Base-by-base conservation (phyloP, 2,329 filamentous ascomycete species). In the Arthrobotrys musiformis region DNA sequence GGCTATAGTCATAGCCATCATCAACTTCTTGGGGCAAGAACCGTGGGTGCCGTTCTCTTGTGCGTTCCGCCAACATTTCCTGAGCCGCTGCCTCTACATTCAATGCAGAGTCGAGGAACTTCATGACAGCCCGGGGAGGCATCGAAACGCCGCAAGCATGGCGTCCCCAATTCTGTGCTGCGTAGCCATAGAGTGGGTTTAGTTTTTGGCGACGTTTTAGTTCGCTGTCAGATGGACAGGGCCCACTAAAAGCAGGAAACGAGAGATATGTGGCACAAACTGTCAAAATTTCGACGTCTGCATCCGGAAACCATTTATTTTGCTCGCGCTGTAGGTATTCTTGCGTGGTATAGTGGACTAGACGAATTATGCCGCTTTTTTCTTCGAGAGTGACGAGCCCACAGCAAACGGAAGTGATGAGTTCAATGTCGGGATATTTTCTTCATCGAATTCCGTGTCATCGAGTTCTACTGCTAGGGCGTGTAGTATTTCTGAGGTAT, bases 321-420 rank as follows among this genome's bases (percentile, higher is more conserved):
- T 35, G 7, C 13, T 4, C 28, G 30, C 8, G n/a, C 9, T 56
- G 15, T 44, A 83, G 79, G 63, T 81, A 83, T 74, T 82, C 79
- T 46, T 82, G 79, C 6, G 80, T 79, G 9, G 81, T 82, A 54
- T 81, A 81, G 54, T 82, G 80, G 9, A 82, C 80, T 37, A 82
- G 78, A 1, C 79, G 78, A 11, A 82, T 79, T 19, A 78, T 80
- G 1, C 67, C 42, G 22, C 78, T 82, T 48, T 79, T 72, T 24
- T 79, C 48, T 68, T 82, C 81, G 15, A 82, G 67, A n/a, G 70
- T 80, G 37, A 82, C 79, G 48, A 83, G 76, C 9, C 81, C 80
- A 60, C 75, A 79, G 58, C 81, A 83, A 3, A 80, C 76, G 4
- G 46, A 58, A 6, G 58, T 28, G 11, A 68, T 68, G n/a, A 28